Base-by-base conservation (phyloP, 352 stramenopile species). In the Phytopythium aichiense region DNA sequence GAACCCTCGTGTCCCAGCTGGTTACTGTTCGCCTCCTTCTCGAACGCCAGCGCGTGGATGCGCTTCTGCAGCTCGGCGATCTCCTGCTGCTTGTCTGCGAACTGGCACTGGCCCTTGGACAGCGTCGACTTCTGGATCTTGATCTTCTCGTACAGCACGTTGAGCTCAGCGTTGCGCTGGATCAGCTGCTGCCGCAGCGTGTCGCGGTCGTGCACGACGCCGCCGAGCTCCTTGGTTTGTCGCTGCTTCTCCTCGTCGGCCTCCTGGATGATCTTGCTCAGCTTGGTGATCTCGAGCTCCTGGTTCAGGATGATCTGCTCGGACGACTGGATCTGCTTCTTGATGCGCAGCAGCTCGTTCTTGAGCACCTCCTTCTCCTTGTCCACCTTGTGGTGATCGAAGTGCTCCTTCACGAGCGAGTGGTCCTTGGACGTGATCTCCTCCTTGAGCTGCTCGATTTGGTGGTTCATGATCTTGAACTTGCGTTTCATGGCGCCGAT, bases 381-480 rank as follows among this genome's bases (percentile, higher is more conserved):
- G 66, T 96, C 89, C 22, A 98, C 92, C 68, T 94, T 95, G 72
- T 98, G 92, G 64, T 98, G 91, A 33, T 96, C 81, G 62, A 97
- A 97, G 65, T 98, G 89, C 65, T 98, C 92, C 60, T 97, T 98
- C 45, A 97, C 89, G 22, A 98, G 73, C 35, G 77, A 70, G 52
- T 97, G 89, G 66, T 98, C 91, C 62, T 96, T 98, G 15, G 72
- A 75, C n/a, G 90, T 96, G 67, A 98, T 97, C 54, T 97, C 91
- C 67, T 97, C 87, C 60, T 97, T 97, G 18, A 98, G 74, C 57
- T 95, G 85, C 52, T 97, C 89, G 48, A 98, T 97, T 56, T 95
- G 80, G 57, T 97, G 84, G 56, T 95, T 97, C 78, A 96, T 95
- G 25, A 95, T 89, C 65, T 96, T 96, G 59, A 98, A 97, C 53